Evolutionary conservation across 768 basidiomycete genomes (phyloP), one percentile per base, ranked within the genome.

Genomic region (Pleurotus ostreatus): DNA sequence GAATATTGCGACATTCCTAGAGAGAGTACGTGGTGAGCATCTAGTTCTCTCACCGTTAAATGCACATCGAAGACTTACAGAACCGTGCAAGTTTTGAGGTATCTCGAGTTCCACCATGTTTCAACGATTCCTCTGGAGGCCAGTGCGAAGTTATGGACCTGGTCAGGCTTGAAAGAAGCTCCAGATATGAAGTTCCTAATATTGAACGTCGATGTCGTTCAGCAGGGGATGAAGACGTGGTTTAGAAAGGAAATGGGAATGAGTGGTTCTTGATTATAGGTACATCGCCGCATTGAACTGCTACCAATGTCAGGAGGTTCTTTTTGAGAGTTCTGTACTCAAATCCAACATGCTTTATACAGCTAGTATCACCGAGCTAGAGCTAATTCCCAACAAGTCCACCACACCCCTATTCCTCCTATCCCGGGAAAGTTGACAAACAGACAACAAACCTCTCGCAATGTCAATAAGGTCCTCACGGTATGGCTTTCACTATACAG

Each of bases 31-130:
- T 63, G 73, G 77, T 76, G 45, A 23, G 66, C 7, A 9, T 55
- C 13, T 7, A 2, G 18, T 25, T 46, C 37, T 13, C 34, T 25
- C 20, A 25, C 23, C 30, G 30, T 34, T 9, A 9, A 34, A 34
- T 34, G 8, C 30, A 13, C 48, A 16, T 43, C 11, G 7, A 54
- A 13, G 30, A 40, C 46, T 25, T 34, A 26, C 2, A 12, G 25
- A 37, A 34, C 25, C 16, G 30, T 20, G 4, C 39, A 39, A 76
- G 76, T 67, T 20, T 61, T 76, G 53, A 71, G 74, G 1, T 78
- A 77, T 60, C 67, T 76, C n/a, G 72, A 74, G 48, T 77, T 76
- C 56, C 74, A 70, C 56, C 75, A 77, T 46, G 65, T 78, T 8
- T 69, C 69, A 57, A 77, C 72, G 2, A 67, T 68, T 8, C 66